Conservation (phyloP, 306 rosid genomes). For the Mucuna pruriens region DNA sequence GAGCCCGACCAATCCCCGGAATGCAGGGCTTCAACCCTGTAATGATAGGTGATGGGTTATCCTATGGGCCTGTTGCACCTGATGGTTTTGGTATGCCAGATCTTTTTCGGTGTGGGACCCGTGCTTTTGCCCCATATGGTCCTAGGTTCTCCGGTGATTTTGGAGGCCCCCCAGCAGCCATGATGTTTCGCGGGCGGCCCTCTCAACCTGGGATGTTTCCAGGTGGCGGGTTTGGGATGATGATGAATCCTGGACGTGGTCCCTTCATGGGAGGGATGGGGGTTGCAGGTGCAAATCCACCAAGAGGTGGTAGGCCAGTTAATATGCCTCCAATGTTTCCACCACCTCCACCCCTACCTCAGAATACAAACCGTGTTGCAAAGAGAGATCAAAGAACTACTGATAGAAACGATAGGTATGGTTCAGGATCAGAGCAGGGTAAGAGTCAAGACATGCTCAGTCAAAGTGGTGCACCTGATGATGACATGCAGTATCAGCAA, state of each 20-base stretch:
- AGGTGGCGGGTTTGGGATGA: constrained; percentile 92
- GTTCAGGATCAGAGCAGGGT: constrained; percentile 69
- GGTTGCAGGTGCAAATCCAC: constrained; percentile 74
- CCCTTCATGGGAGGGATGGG: constrained; percentile 98
- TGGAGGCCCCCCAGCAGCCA: constrained; percentile 74
- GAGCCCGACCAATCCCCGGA: constrained; percentile 93
- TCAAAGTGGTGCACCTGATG: constrained; percentile 72
- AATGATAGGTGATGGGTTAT: constrained; percentile 94
- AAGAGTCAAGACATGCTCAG: constrained; percentile 75
- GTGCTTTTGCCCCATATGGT: constrained; percentile 83
- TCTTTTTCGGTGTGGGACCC: constrained; percentile 82
- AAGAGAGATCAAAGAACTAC: constrained; percentile 77
- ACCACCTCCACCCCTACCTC: constrained; percentile 70
- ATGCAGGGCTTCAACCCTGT: constrained; percentile 88
- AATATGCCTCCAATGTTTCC: constrained; percentile 86
- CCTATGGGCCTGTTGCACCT: constrained; percentile 86
- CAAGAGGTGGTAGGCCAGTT: constrained; percentile 74
- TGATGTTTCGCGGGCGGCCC: constrained; percentile 97
- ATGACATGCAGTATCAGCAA: constrained; percentile 67
- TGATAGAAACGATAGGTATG: constrained; percentile 74
- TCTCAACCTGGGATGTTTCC: constrained; percentile 92
- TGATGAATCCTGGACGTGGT: constrained; percentile 92
- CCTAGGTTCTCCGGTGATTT: constrained; percentile 94
- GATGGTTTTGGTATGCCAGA: constrained; percentile 97
- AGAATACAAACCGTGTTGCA: constrained; percentile 57